Conservation (phyloP, 306 rosid species). For the Rubus parviflorus region DNA sequence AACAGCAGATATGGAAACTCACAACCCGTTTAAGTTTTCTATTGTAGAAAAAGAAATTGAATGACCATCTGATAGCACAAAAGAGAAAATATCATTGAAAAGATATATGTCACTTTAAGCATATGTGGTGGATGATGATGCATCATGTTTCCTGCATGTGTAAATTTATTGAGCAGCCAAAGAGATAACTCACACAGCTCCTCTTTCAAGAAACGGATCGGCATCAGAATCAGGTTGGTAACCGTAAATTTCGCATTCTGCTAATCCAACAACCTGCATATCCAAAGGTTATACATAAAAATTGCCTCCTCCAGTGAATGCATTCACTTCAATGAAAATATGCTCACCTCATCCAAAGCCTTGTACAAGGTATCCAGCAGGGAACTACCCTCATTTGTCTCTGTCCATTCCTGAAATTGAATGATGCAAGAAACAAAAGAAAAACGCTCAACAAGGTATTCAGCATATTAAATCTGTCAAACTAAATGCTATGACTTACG, state of each 20-base stretch:
- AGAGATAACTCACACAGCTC: conserved; percentile 64
- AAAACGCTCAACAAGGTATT: conserved; percentile 1
- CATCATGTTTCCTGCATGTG: background rate
- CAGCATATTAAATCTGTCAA: background rate
- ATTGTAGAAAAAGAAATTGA: conserved; percentile 87
- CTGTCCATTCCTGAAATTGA: conserved; percentile 78
- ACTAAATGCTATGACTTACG: background rate
- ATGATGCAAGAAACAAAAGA: conserved; percentile 29
- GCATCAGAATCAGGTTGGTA: conserved; percentile 83
- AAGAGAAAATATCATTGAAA: conserved; percentile 14
- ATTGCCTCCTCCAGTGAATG: conserved; percentile 25
- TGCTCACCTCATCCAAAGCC: conserved; percentile 86
- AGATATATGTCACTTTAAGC: conserved; percentile 8
- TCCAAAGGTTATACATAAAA: conserved; percentile 31
- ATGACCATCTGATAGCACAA: conserved; percentile 75
- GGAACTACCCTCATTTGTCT: conserved; percentile 68
- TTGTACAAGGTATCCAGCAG: conserved; percentile 67
- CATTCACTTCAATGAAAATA: conserved; percentile 21
- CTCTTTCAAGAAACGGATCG: conserved; percentile 71
- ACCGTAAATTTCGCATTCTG: conserved; percentile 79
- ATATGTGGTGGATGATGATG: background rate
- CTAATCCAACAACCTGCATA: conserved; percentile 72
- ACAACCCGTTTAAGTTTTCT: conserved; percentile 83
- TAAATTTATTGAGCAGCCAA: background rate
- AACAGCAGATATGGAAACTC: conserved; percentile 78